Evolutionary conservation across 2,329 filamentous ascomycete genomes (phyloP).

Genomic region (Teratosphaeria epicoccoides): DNA sequence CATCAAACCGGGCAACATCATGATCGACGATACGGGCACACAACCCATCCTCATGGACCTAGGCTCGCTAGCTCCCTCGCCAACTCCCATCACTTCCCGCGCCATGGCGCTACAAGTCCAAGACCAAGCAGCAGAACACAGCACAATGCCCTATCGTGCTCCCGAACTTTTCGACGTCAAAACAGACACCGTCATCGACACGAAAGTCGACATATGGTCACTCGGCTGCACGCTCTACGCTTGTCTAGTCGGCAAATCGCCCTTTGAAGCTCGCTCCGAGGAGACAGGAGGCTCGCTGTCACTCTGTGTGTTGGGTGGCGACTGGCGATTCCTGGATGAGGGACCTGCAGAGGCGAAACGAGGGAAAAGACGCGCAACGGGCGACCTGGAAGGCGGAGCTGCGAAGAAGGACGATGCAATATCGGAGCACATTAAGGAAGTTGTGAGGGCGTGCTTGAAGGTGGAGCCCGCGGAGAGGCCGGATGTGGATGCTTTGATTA

Average conservation of each 20-base stretch:
- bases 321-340: slow-evolving; percentile 95
- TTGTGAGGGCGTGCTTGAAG: slow-evolving; percentile 74
- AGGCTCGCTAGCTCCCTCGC: slow-evolving; percentile 77
- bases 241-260: slow-evolving; percentile 90
- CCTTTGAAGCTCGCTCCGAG: slow-evolving; percentile 90
- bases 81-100: slow-evolving; percentile 78
- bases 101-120: slow-evolving; percentile 86
- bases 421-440: slow-evolving; percentile 71
- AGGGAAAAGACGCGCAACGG: slow-evolving; percentile 42
- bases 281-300: slow-evolving; percentile 90
- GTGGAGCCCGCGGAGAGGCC: slow-evolving; percentile 84
- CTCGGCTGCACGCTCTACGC: slow-evolving; percentile 96
- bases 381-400: slow-evolving; percentile 14
- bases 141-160: slow-evolving; percentile 95
- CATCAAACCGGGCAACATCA: slow-evolving; percentile 98
- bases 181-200: slow-evolving; percentile 82
- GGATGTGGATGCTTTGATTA: slow-evolving; percentile 73
- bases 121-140: slow-evolving; percentile 90
- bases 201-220: slow-evolving; percentile 96
- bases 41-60: slow-evolving; percentile 95
- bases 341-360: slow-evolving; percentile 48
- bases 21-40: slow-evolving; percentile 87
- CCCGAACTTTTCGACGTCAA: slow-evolving; percentile 98
- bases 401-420: slow-evolving; percentile 46
- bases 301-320: slow-evolving; percentile 83